phyloP scores from a whole-genome alignment of 257 asterid species.

The Vinca minor region DNA sequence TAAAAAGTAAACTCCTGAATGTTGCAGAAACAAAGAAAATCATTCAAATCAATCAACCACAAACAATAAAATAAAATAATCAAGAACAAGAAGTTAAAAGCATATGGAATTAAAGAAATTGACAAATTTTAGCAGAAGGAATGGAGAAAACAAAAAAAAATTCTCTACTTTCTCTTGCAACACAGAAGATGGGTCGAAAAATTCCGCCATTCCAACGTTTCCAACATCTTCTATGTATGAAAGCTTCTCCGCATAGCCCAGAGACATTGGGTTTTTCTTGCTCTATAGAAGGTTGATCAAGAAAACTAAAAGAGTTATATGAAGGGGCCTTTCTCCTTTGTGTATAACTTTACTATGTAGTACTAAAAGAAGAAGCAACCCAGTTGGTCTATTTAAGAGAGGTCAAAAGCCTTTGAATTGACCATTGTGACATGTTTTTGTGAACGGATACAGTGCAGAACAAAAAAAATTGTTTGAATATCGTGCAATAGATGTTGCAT shows the following conservation, averaged over 20 bases:
- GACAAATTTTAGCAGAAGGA: constrained; percentile 9
- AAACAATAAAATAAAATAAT: background rate
- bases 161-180: constrained; percentile 63
- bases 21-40: constrained; percentile 12
- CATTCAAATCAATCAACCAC: constrained; percentile 16
- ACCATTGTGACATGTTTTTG: no score
- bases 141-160: background rate
- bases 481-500: no score
- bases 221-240: constrained; percentile 91
- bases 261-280: constrained; percentile 45
- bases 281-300: constrained; percentile 14
- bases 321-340: background rate
- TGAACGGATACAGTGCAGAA: no score
- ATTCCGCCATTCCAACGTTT: constrained; percentile 86
- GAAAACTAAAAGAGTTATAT: constrained; percentile 2
- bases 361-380: background rate
- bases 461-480: no score
- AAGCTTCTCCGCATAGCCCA: constrained; percentile 92
- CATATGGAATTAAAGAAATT: background rate
- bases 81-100: background rate
- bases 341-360: background rate
- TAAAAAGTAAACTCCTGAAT: constrained; percentile 17
- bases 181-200: constrained; percentile 61
- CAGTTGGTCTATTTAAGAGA: background rate
- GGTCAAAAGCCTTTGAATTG: no score